Conservation (phyloP, 2,329 filamentous ascomycete genomes). For the Aspergillus ruber region DNA sequence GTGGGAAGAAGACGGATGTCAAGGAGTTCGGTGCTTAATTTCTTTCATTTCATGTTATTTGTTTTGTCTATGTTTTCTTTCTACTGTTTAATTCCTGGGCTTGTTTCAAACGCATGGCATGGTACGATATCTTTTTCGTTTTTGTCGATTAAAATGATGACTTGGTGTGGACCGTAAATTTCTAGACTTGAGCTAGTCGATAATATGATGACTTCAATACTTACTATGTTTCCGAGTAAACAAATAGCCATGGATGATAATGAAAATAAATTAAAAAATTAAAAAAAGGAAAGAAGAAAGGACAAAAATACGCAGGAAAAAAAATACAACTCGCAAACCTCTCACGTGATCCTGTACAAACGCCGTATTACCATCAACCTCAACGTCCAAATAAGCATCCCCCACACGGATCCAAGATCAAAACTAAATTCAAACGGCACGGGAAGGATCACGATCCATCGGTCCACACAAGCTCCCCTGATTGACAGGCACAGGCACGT, state of each 20-base stretch:
- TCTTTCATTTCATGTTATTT: constrained; percentile 18
- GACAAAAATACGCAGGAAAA: background rate
- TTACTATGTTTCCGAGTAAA: background rate
- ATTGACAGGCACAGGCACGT: no score
- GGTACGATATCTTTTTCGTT: constrained; percentile 25
- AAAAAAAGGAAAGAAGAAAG: no score
- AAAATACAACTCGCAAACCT: background rate
- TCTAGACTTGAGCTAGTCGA: background rate
- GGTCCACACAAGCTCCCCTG: no score
- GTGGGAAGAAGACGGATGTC: constrained; percentile 54
- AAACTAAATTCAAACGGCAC: no score
- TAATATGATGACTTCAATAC: background rate
- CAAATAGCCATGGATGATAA: background rate
- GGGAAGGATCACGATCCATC: background rate
- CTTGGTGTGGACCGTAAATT: constrained; percentile 13
- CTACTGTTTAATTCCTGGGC: constrained; percentile 21
- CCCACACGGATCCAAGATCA: background rate
- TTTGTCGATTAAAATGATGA: constrained; percentile 10
- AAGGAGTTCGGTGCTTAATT: constrained; percentile 51
- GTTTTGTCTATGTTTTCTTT: constrained; percentile 17
- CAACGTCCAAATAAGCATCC: background rate
- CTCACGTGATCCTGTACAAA: constrained; percentile 8
- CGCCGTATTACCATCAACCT: background rate
- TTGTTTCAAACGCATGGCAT: constrained; percentile 34
- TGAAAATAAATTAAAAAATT: no score